Conservation (phyloP, 805 yeast species). For the Limtongia smithiae region DNA sequence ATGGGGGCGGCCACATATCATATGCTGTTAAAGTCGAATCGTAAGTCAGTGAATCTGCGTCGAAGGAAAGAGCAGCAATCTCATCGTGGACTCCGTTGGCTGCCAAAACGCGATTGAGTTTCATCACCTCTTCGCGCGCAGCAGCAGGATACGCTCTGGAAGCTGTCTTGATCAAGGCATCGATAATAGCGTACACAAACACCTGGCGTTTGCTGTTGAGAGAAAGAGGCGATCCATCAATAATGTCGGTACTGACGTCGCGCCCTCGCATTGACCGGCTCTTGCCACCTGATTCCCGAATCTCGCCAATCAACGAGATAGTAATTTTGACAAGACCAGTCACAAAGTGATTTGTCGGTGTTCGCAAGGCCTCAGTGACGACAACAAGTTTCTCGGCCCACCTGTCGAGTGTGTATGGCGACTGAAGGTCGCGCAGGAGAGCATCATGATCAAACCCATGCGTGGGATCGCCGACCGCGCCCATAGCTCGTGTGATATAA, state of each 20-base stretch:
- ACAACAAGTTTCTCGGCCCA: slow-evolving; percentile 17
- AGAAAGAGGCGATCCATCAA: slow-evolving; percentile 17
- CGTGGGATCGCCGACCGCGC: background rate
- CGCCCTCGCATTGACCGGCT: slow-evolving; percentile 1
- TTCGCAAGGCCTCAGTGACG: slow-evolving; percentile 19
- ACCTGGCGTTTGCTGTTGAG: slow-evolving; percentile 4
- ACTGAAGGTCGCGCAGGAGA: slow-evolving; percentile 5
- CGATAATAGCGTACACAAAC: slow-evolving; percentile 5
- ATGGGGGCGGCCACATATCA: no score
- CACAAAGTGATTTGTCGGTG: slow-evolving; percentile 19
- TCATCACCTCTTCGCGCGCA: slow-evolving; percentile 1
- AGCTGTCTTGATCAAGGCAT: slow-evolving; percentile 1
- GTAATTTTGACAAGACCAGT: slow-evolving; percentile 2
- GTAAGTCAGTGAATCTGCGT: no score
- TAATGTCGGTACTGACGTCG: slow-evolving; percentile 5
- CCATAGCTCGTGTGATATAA: slow-evolving; percentile 6
- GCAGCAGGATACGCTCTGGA: slow-evolving; percentile 8
- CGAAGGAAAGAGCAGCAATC: no score
- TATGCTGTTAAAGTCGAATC: no score
- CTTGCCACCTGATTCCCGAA: background rate
- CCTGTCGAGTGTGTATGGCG: background rate
- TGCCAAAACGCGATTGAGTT: no score
- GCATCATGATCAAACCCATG: slow-evolving; percentile 14
- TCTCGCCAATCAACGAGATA: slow-evolving; percentile 1
- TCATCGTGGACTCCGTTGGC: no score